Evolutionary conservation across 73 alveolate species (phyloP), one percentile per base, ranked within the genome.

Genomic region (Paramecium octaurelia): DNA sequence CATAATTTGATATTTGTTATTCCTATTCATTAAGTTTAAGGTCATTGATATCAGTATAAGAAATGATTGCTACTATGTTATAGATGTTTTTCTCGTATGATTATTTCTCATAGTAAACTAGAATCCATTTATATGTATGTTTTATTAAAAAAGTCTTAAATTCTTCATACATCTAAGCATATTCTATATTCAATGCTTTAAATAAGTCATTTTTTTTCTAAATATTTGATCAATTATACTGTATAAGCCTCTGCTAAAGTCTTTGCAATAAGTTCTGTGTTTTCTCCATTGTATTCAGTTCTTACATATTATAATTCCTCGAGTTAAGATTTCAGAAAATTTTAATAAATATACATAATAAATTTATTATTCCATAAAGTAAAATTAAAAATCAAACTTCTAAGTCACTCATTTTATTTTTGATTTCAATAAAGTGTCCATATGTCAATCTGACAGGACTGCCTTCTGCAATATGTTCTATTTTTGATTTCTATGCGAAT

Each of bases 381-480:
- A 59, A 59, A 59, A 8, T 21, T 24, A 59, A 21, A 58, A 59
- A 40, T 89, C 94, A 89, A 27, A 89, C 75, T 38, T 89, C 94
- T 29, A 89, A 85, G 23, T 89, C 38, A 44, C 31, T 50, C 58
- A 89, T 89, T 44, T 89, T 89, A 73, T 89, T 89, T 89, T 89
- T 58, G 20, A 89, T 89, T 27, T 77, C 86, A 2, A 43, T 43
- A 85, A 71, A 89, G 11, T 89, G 94, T 31, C 86, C 86, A 20
- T 71, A 46, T 4, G 94, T 70, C 43, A 89, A 29, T 64, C 80
- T 40, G 21, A 89, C 94, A 14, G 94, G 94, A 3, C 54, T 89
- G 34, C 94, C 94, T 42, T 89, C 94, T 23, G 94, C 94, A 42
- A 89, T 89, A 31, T 89, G 83, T 59, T 89, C 94, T 12, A 89